phyloP scores from a whole-genome alignment of 495 filamentous ascomycete species.

The Stereocaulon alpinum region DNA sequence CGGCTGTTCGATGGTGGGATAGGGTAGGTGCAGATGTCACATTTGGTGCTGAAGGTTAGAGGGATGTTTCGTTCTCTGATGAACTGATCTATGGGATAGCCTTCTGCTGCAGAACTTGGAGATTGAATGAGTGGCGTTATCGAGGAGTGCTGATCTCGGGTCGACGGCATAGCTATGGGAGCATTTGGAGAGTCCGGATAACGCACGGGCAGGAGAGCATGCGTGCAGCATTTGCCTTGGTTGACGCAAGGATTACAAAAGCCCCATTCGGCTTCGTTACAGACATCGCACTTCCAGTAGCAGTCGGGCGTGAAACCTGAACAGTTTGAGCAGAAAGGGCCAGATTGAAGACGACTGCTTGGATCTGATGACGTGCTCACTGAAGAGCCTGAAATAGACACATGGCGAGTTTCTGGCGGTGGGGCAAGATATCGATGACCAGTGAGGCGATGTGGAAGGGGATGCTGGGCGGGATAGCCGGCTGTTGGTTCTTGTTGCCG shows the following conservation, averaged over 20 bases:
- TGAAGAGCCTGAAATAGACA: not conserved
- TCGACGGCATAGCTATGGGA: not conserved
- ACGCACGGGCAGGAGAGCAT: slow-evolving; percentile 57
- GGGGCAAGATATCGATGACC: slow-evolving; percentile 59
- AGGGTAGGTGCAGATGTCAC: slow-evolving; percentile 59
- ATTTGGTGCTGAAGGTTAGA: slow-evolving; percentile 57
- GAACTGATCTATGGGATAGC: slow-evolving; percentile 21
- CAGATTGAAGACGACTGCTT: slow-evolving; percentile 53
- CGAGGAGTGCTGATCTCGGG: not conserved
- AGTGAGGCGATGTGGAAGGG: slow-evolving; percentile 53
- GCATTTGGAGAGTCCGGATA: not conserved
- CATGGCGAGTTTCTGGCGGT: slow-evolving; percentile 26
- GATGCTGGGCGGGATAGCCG: slow-evolving; percentile 31
- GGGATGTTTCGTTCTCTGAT: slow-evolving; percentile 38
- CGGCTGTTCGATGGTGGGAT: slow-evolving; percentile 58
- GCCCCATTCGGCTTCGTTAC: slow-evolving; percentile 88
- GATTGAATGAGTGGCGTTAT: slow-evolving; percentile 8
- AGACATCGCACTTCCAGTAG: slow-evolving; percentile 73
- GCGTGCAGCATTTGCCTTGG: slow-evolving; percentile 63
- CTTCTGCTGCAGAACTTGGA: slow-evolving; percentile 16
- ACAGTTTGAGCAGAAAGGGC: slow-evolving; percentile 75
- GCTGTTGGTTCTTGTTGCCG: slow-evolving; percentile 34
- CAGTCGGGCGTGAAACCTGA: slow-evolving; percentile 59
- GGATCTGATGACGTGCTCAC: slow-evolving; percentile 54
- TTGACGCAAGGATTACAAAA: slow-evolving; percentile 79